phyloP scores from a whole-genome alignment of 139 green algal species.

The Chlorella sp. region DNA sequence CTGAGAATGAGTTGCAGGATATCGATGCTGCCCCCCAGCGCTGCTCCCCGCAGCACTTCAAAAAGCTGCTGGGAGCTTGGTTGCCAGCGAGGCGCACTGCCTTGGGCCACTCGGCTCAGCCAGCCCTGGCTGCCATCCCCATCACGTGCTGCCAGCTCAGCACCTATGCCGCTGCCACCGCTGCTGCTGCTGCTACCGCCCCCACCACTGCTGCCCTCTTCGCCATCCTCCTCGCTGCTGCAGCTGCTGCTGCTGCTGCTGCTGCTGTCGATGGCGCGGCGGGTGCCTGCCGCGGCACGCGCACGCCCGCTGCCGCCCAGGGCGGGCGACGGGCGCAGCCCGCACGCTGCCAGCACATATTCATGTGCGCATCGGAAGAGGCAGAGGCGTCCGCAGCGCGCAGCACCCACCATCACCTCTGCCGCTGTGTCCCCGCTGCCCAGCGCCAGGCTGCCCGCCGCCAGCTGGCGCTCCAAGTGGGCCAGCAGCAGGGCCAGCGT shows the following conservation, averaged over 20 bases:
- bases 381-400: not conserved
- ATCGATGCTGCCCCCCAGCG: not conserved
- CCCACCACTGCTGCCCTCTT: not conserved
- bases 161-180: not conserved
- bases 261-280: not conserved
- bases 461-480: not conserved
- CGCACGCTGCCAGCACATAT: not conserved
- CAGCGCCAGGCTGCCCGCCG: not conserved
- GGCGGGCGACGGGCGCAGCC: not conserved
- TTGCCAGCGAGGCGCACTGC: not conserved
- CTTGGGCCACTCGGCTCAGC: not conserved
- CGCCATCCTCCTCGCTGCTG: not conserved
- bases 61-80: conserved; percentile 1
- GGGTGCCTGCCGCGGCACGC: not conserved
- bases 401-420: conserved; percentile 1
- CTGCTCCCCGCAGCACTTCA: not conserved
- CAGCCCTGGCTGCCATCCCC: not conserved
- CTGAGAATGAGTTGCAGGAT: not conserved
- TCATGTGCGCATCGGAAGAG: not conserved
- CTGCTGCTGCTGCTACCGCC: not conserved
- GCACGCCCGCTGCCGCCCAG: not conserved
- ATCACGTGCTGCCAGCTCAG: not conserved
- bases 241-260: not conserved
- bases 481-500: conserved; percentile 1
- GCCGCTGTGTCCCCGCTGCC: not conserved